A percentile compares a stretch with the other conserved stretches of the same genome.
Evolutionary conservation across 306 rosid species (phyloP).

Genomic region (Dicorynia guianensis): DNA sequence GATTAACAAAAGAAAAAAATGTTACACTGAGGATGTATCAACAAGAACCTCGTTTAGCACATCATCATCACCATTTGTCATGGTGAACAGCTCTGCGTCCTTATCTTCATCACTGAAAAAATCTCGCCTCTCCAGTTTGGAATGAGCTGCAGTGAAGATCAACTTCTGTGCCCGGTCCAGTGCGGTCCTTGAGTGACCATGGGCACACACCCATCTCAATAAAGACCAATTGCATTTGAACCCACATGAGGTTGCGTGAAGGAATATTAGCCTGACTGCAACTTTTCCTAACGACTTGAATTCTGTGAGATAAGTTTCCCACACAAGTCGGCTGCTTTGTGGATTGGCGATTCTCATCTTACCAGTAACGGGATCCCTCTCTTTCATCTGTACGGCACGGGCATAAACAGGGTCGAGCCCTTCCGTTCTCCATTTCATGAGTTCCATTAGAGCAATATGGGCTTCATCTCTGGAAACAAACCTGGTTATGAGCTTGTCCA

Average conservation of each 20-base stretch:
- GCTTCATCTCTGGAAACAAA: slow-evolving; percentile 49
- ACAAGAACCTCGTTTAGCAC: slow-evolving; percentile 47
- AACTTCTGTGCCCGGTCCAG: slow-evolving; percentile 39
- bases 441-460: slow-evolving; percentile 48
- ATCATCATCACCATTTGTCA: slow-evolving; percentile 47
- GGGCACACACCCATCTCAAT: slow-evolving; percentile 41
- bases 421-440: slow-evolving; percentile 53
- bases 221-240: slow-evolving; percentile 45
- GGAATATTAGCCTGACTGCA: slow-evolving; percentile 52
- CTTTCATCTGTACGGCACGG: slow-evolving; percentile 47
- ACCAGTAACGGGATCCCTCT: slow-evolving; percentile 46
- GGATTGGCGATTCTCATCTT: slow-evolving; percentile 47
- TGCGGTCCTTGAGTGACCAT: slow-evolving; percentile 35
- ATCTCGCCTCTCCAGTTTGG: slow-evolving; percentile 45
- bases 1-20: slow-evolving; percentile 1
- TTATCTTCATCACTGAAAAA: slow-evolving; percentile 39
- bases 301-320: slow-evolving; percentile 49
- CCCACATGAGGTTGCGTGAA: slow-evolving; percentile 47
- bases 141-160: slow-evolving; percentile 47
- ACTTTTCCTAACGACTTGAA: slow-evolving; percentile 46
- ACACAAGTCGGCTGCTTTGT: slow-evolving; percentile 50
- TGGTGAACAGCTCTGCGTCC: slow-evolving; percentile 36
- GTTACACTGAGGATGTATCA: slow-evolving; percentile 44
- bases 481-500: slow-evolving; percentile 46
- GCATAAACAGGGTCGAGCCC: slow-evolving; percentile 50